Base-by-base conservation (phyloP, 2,329 filamentous ascomycete genomes). In the Remersonia thermophila region DNA sequence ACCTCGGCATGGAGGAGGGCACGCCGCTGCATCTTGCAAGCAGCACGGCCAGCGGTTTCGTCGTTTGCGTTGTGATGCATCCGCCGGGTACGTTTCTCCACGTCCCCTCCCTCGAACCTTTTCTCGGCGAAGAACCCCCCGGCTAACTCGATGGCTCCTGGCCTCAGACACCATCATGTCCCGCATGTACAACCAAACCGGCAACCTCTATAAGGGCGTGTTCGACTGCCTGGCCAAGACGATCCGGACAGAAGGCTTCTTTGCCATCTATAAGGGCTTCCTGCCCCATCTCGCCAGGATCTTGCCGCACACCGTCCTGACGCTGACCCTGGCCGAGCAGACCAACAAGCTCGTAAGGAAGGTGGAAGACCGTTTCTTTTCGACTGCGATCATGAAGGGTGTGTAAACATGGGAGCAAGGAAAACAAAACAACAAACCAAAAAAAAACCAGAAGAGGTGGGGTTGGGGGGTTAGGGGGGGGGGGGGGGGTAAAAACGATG, bases 191-290 rank as follows among this genome's bases (percentile, higher is more conserved):
- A 98, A 98, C 66, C 91, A 98, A 59, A 93, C 87, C 43, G 91
- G 91, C 35, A 93, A 95, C 56, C 71, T 98, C n/a, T 98, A 98
- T 67, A 79, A 73, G 48, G 83, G 87, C 40, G 84, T 93, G 4
- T 83, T 93, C 45, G 91, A 98, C 62, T 98, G 91, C 57, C 61
- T 96, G 41, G 75, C 73, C 56, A 87, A 94, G 63, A 98, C 91
- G 0, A 70, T 98, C 42, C 80, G 79, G 55, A 94, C 85, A 0
- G 91, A 98, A 58, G 91, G 91, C 15, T 51, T 94, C 35, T 63
- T 96, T 32, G 91, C 91, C 42, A 83, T 98, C 40, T 98, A 98
- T 69, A 98, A 98, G 67, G 91, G 91, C 40, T 95, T 93, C 66
- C 76, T 94, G 53, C 91, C 91, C 12, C 91, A 98, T 63, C 65